Base-by-base conservation (phyloP, 441 rosid species). In the Gossypium lobatum region DNA sequence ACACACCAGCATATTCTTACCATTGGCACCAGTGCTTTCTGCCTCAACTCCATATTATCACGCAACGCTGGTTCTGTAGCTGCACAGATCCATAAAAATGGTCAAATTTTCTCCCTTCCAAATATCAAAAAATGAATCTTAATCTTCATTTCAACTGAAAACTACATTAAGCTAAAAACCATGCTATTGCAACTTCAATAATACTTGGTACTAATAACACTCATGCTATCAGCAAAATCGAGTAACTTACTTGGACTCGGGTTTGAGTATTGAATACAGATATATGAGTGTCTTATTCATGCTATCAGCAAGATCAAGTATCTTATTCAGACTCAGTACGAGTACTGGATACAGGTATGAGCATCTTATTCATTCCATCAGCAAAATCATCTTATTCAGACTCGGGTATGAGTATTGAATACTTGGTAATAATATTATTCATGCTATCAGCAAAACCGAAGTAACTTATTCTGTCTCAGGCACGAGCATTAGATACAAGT, bases 1-100 rank as follows among this genome's bases (percentile, higher is more conserved):
- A 26, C 64, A 46, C 64, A 21, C 34, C 11, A 0, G 3, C 13
- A 28, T 11, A 16, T 14, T 23, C 4, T 23, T 82, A 93, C 98
- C 95, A 89, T 83, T 0, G 89, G 87, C 73, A 83, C 73, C 73
- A 93, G 87, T 20, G 92, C 75, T 72, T 87, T 92, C 53, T 65
- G 76, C 86, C 85, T 90, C 75, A 93, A 78, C 37, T 57, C 81
- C 6, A 76, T 81, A 63, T 93, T 81, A 74, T 93, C 98, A 78
- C 96, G 93, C 73, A 93, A 73, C 1, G 73, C 72, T 0, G 93
- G 88, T 75, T 86, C 95, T 17, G 58, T 73, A 46, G 90, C 98
- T 93, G 88, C 85, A 82, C 21, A 54, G 65, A 76, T 17, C 70
- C 76, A 81, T 55, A 9, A 42, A 48, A 54, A 1, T 52, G 20